Evolutionary conservation across 139 green algal genomes (phyloP).

Genomic region (Tetraselmis chui): DNA sequence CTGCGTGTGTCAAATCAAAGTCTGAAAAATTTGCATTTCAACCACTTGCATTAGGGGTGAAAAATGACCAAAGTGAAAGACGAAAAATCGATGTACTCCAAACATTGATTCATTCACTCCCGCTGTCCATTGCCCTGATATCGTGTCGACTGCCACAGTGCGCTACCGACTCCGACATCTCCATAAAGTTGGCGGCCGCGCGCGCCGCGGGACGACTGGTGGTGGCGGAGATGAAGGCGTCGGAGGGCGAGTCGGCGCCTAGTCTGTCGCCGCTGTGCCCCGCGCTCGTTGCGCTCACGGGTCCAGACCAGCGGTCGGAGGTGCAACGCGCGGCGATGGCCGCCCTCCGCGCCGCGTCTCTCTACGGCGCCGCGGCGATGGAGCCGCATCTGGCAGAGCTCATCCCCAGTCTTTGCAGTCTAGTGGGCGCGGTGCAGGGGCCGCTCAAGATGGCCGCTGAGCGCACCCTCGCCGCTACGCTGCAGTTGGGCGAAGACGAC

Average conservation of each 20-base stretch:
- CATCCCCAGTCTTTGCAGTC: slow-evolving; percentile 46
- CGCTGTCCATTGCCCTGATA: too few relatives aligned
- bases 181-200: not conserved
- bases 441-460: not conserved
- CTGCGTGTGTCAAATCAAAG: too few relatives aligned
- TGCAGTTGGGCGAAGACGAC: not conserved
- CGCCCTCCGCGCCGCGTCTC: slow-evolving; percentile 39
- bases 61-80: too few relatives aligned
- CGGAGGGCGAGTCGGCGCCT: slow-evolving; percentile 8
- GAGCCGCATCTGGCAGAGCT: slow-evolving; percentile 46
- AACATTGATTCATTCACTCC: too few relatives aligned
- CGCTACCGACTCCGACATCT: not conserved
- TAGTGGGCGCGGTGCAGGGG: slow-evolving; percentile 23
- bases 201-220: slow-evolving; percentile 8
- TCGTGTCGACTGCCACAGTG: too few relatives aligned
- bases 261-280: slow-evolving; percentile 25
- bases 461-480: not conserved
- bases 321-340: slow-evolving; percentile 56
- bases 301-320: slow-evolving; percentile 60
- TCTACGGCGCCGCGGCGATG: slow-evolving; percentile 19
- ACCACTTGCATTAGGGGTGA: too few relatives aligned
- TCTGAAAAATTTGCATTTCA: too few relatives aligned
- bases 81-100: too few relatives aligned
- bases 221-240: slow-evolving; percentile 16
- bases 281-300: slow-evolving; percentile 51